phyloP scores from a whole-genome alignment of 768 basidiomycete species.

The Kwoniella botswanensis region DNA sequence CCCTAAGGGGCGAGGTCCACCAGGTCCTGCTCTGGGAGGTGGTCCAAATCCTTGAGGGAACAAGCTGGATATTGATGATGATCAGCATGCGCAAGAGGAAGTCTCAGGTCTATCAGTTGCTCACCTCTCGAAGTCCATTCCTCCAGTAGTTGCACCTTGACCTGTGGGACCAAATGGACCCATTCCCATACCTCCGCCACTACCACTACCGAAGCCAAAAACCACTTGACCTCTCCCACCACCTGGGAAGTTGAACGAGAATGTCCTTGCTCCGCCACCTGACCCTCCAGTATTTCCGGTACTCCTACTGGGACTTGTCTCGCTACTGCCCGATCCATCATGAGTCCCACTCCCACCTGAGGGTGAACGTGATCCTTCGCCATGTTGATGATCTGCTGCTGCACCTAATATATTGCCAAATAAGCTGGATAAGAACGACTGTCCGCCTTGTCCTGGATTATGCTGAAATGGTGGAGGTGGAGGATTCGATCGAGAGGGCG shows the following conservation, averaged over 20 bases:
- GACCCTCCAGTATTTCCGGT: background rate
- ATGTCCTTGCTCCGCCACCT: slow-evolving; percentile 30
- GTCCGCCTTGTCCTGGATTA: slow-evolving; percentile 22
- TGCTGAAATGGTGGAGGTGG: slow-evolving; percentile 2
- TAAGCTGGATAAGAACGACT: slow-evolving; percentile 31
- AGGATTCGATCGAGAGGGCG: slow-evolving; percentile 3
- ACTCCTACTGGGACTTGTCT: slow-evolving; percentile 13
- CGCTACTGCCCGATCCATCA: slow-evolving; percentile 3
- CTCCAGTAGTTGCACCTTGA: slow-evolving; percentile 17
- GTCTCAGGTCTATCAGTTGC: background rate
- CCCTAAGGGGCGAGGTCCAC: slow-evolving; percentile 11
- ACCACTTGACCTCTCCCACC: slow-evolving; percentile 44
- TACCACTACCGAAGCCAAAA: slow-evolving; percentile 35
- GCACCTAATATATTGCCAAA: slow-evolving; percentile 34
- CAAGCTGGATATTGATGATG: slow-evolving; percentile 14
- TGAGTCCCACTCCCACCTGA: background rate
- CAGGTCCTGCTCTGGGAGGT: background rate
- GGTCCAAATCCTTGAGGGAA: slow-evolving; percentile 28
- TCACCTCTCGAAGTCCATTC: slow-evolving; percentile 29
- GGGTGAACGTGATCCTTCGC: slow-evolving; percentile 1
- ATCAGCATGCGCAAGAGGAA: background rate
- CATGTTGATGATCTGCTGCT: slow-evolving; percentile 14
- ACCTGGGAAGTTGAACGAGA: slow-evolving; percentile 46
- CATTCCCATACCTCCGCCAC: slow-evolving; percentile 17
- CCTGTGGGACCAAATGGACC: slow-evolving; percentile 29